A percentile compares a stretch with the other conserved stretches of the same genome.
These are phyloP conservation scores for Quercus glauca DNA, from an alignment of 306 rosid species.

Conservation along the genomic window DNA sequence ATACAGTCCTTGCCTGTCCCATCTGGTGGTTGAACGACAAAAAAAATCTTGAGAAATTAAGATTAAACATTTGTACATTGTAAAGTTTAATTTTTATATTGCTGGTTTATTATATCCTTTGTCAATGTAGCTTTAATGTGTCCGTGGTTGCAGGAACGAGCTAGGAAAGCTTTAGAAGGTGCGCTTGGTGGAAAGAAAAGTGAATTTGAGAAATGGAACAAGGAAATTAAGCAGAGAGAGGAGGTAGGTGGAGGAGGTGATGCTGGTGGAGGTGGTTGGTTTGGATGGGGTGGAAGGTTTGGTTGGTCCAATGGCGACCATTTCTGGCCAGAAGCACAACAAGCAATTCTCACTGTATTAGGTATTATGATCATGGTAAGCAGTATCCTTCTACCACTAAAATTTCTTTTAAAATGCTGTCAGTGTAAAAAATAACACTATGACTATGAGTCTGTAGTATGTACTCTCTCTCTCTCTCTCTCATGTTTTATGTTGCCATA, in stretches of 20 bases:
- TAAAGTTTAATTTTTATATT: not conserved
- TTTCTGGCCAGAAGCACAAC: constrained; percentile 90
- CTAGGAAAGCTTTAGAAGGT: constrained; percentile 90
- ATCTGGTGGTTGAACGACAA: not conserved
- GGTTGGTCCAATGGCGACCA: constrained; percentile 89
- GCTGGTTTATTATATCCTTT: not conserved
- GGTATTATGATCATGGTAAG: constrained; percentile 72
- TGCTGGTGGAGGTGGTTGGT: constrained; percentile 95
- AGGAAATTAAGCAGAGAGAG: constrained; percentile 85
- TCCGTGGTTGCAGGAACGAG: constrained; percentile 63
- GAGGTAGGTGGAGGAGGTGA: constrained; percentile 74
- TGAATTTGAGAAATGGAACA: constrained; percentile 87
- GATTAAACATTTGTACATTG: not conserved
- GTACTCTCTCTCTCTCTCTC: not conserved
- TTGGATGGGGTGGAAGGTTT: constrained; percentile 79
- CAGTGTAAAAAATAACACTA: not conserved
- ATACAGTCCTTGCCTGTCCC: not conserved
- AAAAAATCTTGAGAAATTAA: not conserved
- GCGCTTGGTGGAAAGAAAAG: constrained; percentile 92
- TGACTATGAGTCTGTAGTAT: not conserved
- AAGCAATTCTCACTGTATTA: constrained; percentile 63
- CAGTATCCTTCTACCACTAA: constrained; percentile 13
- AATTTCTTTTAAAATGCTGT: not conserved
- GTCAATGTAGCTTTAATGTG: not conserved
- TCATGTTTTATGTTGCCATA: not conserved